Evolutionary conservation across 2,329 filamentous ascomycete genomes (phyloP).

Genomic region (Fusarium scirpi): DNA sequence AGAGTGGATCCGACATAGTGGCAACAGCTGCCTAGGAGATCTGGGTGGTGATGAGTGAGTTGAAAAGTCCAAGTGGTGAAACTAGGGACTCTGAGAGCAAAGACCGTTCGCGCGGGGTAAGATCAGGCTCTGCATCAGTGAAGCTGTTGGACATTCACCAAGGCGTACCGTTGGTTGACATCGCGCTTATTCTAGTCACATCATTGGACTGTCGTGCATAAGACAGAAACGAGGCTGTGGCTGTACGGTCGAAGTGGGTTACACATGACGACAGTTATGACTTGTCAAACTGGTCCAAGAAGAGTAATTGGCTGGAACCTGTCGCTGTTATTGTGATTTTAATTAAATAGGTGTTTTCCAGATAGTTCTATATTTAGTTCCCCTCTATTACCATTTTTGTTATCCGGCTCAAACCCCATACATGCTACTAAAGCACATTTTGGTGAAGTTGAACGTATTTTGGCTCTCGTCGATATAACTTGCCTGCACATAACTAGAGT

Average conservation of each 20-base stretch:
- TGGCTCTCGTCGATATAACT: background rate
- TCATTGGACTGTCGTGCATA: background rate
- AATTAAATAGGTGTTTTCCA: background rate
- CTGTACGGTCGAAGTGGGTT: background rate
- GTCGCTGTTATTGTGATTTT: too few species aligned
- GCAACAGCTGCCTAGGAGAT: rapidly evolving
- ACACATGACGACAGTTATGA: background rate
- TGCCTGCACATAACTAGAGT: background rate
- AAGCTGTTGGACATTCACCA: rapidly evolving
- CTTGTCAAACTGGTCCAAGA: rapidly evolving
- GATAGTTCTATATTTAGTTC: rapidly evolving
- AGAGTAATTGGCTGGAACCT: rapidly evolving
- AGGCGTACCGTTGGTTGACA: background rate
- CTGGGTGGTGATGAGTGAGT: rapidly evolving
- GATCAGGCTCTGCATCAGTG: background rate
- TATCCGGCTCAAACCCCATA: background rate
- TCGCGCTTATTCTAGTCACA: background rate
- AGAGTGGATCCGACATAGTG: background rate
- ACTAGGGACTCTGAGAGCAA: rapidly evolving
- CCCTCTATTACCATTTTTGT: rapidly evolving
- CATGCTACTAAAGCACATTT: slow-evolving; percentile 11
- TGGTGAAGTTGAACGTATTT: background rate
- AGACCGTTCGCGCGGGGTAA: background rate
- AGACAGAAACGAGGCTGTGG: background rate
- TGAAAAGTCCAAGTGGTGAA: background rate